Conservation (phyloP, 768 basidiomycete species). For the Daedaleopsis sinensis region DNA sequence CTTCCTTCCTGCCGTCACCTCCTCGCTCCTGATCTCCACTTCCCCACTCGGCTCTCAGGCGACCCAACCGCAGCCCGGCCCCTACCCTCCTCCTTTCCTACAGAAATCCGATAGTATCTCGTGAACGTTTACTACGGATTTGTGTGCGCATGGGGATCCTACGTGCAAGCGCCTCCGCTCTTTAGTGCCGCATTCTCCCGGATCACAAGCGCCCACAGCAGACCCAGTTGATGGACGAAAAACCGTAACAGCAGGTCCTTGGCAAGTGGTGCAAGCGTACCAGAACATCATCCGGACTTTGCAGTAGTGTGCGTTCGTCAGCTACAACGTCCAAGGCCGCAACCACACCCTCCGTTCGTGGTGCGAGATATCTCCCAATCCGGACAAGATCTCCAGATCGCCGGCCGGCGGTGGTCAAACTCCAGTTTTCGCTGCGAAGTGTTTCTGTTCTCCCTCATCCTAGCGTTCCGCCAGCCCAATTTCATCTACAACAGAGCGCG, state of each 20-base stretch:
- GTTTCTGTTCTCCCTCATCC: background rate
- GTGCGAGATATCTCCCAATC: background rate
- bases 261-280: background rate
- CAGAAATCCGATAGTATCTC: background rate
- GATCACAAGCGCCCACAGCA: conserved; percentile 1
- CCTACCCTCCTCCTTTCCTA: no score
- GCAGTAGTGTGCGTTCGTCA: conserved; percentile 3
- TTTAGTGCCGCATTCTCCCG: conserved; percentile 5
- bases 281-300: conserved; percentile 12
- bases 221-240: background rate
- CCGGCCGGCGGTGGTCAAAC: background rate
- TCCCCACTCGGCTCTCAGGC: conserved; percentile 2
- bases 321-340: background rate
- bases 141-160: conserved; percentile 17
- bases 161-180: background rate
- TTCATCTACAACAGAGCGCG: background rate
- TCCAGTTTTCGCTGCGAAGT: background rate
- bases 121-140: conserved; percentile 2
- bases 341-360: background rate
- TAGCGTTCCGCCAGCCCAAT: background rate
- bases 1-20: background rate
- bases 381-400: background rate
- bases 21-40: background rate
- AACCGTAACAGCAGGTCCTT: conserved; percentile 7
- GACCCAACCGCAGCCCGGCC: background rate